Percentiles rank a stretch among this genome's conserved stretches.
phyloP scores from a whole-genome alignment of 805 yeast genomes.

The Starmera pachycereana region DNA sequence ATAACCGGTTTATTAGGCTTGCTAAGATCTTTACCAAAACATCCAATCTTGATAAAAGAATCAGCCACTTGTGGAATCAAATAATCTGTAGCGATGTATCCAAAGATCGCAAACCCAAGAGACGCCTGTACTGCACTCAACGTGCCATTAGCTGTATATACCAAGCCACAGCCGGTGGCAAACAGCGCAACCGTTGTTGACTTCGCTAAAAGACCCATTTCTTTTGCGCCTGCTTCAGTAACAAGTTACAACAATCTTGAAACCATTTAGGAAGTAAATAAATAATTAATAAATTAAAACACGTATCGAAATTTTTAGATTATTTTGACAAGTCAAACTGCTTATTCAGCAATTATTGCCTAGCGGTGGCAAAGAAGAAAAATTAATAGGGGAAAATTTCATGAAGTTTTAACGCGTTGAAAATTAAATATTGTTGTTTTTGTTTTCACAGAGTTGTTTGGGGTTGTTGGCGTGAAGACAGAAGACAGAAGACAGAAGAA shows the following conservation, averaged over 20 bases:
- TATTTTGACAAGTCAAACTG: too few species aligned
- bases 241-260: not conserved
- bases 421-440: not conserved
- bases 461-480: not conserved
- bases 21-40: conserved; percentile 77
- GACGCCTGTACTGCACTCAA: conserved; percentile 30
- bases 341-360: too few species aligned
- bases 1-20: conserved; percentile 64
- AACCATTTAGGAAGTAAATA: not conserved
- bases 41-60: conserved; percentile 65
- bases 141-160: conserved; percentile 14
- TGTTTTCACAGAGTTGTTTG: not conserved
- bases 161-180: not conserved
- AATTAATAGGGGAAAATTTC: too few species aligned
- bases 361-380: too few species aligned
- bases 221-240: not conserved
- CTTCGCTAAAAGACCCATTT: not conserved
- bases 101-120: conserved; percentile 56
- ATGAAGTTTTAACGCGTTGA: too few species aligned
- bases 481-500: too few species aligned
- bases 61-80: conserved; percentile 63
- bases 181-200: not conserved
- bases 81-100: conserved; percentile 47
- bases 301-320: too few species aligned
- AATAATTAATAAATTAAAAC: too few species aligned